A percentile compares a stretch with the other conserved stretches of the same genome.
These are phyloP conservation scores for Telfairia occidentalis DNA, from an alignment of 331 rosid species.

Conservation along the genomic window DNA sequence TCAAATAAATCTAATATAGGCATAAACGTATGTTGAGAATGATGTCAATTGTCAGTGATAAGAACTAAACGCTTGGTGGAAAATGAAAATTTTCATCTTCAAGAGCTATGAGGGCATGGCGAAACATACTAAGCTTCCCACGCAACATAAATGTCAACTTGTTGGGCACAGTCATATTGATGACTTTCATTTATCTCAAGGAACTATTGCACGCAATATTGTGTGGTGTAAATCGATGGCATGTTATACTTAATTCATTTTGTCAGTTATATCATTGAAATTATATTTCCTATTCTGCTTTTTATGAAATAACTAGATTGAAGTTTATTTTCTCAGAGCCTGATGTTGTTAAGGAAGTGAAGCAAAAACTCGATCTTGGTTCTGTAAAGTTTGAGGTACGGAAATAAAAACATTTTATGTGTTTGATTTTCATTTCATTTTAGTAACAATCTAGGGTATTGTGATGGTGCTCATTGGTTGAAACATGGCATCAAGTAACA, in stretches of 20 bases:
- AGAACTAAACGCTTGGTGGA: no score
- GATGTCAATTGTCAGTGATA: no score
- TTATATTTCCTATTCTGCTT: background rate
- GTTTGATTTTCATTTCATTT: slow-evolving; percentile 9
- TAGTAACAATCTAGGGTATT: background rate
- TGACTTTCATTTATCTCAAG: background rate
- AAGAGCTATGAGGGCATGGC: no score
- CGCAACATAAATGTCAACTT: background rate
- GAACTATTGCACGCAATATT: background rate
- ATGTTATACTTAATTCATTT: background rate
- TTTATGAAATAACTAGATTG: slow-evolving; percentile 5
- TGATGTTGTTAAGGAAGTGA: slow-evolving; percentile 92
- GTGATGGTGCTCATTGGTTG: background rate
- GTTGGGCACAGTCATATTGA: background rate
- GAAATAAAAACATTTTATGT: slow-evolving; percentile 6
- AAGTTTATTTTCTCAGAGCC: slow-evolving; percentile 52
- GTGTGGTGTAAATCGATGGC: background rate
- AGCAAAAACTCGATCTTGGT: slow-evolving; percentile 90
- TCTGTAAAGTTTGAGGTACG: slow-evolving; percentile 92
- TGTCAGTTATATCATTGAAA: background rate
- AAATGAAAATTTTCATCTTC: background rate
- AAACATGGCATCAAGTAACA: background rate
- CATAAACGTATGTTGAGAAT: no score
- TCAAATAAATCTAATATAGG: no score
- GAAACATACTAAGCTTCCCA: no score